A percentile compares a stretch with the other conserved stretches of the same genome.
These are phyloP conservation scores for Solanum chiquidenum DNA, from an alignment of 257 asterid genomes.

Conservation along the genomic window DNA sequence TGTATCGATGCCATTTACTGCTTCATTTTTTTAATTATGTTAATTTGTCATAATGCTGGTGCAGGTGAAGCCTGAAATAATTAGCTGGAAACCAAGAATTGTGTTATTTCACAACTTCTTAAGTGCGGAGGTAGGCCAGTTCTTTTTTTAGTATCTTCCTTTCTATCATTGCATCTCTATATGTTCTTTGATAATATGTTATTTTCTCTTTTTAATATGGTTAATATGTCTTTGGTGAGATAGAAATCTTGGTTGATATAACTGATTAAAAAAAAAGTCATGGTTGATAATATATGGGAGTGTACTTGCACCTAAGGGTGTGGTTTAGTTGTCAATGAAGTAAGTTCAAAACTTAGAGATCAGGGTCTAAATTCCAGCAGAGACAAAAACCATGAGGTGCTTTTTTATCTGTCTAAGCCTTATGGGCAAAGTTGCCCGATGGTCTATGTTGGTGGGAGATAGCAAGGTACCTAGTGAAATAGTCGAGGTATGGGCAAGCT, in stretches of 20 bases:
- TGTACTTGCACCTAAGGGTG: not conserved
- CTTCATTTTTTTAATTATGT: not conserved
- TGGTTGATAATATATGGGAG: not conserved
- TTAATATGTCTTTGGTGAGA: not conserved
- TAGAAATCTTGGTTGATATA: not conserved
- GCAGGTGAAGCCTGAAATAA: conserved; percentile 75
- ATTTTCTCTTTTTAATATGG: not conserved
- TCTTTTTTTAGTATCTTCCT: not conserved
- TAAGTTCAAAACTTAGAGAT: not conserved
- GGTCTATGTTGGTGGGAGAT: not conserved
- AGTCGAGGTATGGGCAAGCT: not conserved
- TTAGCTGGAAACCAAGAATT: conserved; percentile 77
- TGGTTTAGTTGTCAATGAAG: not conserved
- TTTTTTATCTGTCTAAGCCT: not conserved
- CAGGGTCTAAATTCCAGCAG: not conserved
- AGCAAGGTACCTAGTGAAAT: not conserved
- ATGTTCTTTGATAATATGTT: not conserved
- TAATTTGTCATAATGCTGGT: conserved; percentile 1
- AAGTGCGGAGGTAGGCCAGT: conserved; percentile 55
- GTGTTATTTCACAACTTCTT: conserved; percentile 60
- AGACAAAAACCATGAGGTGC: not conserved
- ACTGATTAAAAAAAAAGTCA: not conserved
- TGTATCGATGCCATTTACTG: not conserved
- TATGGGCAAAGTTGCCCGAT: not conserved
- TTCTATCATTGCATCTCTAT: not conserved